Percentiles rank a stretch among this genome's conserved stretches.
phyloP scores from a whole-genome alignment of 768 basidiomycete genomes.

The Termitomyces sp. region DNA sequence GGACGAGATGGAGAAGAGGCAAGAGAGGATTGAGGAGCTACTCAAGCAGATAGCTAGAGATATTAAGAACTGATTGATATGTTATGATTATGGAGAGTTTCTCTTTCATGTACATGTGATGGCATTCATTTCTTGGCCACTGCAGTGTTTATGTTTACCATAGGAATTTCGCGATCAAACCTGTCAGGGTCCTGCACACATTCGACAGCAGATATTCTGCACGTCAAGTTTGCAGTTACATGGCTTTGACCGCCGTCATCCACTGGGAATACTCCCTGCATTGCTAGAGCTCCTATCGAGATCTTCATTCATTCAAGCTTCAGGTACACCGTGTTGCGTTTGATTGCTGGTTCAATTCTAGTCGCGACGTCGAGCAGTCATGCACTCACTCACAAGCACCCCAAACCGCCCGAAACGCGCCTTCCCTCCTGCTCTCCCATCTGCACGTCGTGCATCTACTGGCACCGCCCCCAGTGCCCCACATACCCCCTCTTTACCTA shows the following conservation, averaged over 20 bases:
- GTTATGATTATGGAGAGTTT: not conserved
- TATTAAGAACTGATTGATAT: constrained; percentile 14
- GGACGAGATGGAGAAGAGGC: constrained; percentile 39
- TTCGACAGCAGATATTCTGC: constrained; percentile 5
- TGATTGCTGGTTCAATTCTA: constrained; percentile 15
- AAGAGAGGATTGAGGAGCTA: constrained; percentile 44
- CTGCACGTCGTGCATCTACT: constrained; percentile 26
- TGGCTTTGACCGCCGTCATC: not conserved
- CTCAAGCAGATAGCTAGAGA: constrained; percentile 34
- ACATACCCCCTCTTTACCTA: constrained; percentile 5
- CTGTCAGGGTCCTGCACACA: constrained; percentile 12
- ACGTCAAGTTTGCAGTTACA: not conserved
- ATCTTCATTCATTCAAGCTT: not conserved
- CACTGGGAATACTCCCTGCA: not conserved
- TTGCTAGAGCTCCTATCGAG: not conserved
- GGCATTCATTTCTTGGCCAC: too few relatives aligned
- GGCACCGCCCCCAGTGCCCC: constrained; percentile 17
- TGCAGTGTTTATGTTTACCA: not conserved
- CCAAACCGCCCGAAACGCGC: constrained; percentile 25
- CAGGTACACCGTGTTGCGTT: not conserved
- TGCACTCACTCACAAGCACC: constrained; percentile 18
- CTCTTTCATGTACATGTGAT: too few relatives aligned
- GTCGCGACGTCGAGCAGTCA: constrained; percentile 5
- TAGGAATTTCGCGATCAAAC: not conserved
- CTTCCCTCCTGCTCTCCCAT: constrained; percentile 25